Percentiles rank a stretch among this genome's conserved stretches.
These are phyloP conservation scores for Barbatosphaeria neglecta DNA, from an alignment of 495 filamentous ascomycete species.

Conservation along the genomic window DNA sequence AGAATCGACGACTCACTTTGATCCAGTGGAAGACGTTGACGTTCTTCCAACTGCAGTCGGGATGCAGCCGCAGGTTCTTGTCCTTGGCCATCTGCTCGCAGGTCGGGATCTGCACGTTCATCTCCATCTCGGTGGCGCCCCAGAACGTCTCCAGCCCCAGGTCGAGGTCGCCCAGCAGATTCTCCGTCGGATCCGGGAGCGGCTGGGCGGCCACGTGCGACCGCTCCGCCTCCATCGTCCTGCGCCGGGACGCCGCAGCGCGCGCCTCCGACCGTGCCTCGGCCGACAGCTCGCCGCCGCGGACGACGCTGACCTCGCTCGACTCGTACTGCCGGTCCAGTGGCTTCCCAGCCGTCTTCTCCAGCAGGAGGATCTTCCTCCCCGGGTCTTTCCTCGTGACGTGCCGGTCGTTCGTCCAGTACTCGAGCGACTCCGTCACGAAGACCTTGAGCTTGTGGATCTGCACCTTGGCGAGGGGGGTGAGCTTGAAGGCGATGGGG, in stretches of 20 bases:
- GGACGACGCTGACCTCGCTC: conserved; percentile 66
- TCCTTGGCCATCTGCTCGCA: conserved; percentile 83
- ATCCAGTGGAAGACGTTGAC: conserved; percentile 99
- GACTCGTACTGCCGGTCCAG: conserved; percentile 65
- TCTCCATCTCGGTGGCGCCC: conserved; percentile 93
- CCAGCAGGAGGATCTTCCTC: conserved; percentile 76
- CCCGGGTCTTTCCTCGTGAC: conserved; percentile 79
- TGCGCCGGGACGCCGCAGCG: conserved; percentile 22
- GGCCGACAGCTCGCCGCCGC: conserved; percentile 59
- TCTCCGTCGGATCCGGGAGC: conserved; percentile 42
- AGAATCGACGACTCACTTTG: conserved; percentile 51
- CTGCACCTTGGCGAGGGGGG: conserved; percentile 89
- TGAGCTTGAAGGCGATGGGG: conserved; percentile 95
- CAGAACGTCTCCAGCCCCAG: conserved; percentile 49
- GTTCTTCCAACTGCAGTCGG: conserved; percentile 91
- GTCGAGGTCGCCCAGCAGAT: conserved; percentile 72
- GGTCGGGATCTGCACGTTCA: conserved; percentile 87
- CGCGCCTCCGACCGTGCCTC: conserved; percentile 32
- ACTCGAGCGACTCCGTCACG: conserved; percentile 89
- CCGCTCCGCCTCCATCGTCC: conserved; percentile 24
- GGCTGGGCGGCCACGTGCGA: conserved; percentile 20
- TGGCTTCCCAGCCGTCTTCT: conserved; percentile 77
- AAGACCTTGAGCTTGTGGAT: conserved; percentile 94
- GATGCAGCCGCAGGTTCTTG: conserved; percentile 62
- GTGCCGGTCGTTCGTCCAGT: conserved; percentile 77